Evolutionary conservation across 805 yeast species (phyloP).

Genomic region (Metschnikowia corniflorae): DNA sequence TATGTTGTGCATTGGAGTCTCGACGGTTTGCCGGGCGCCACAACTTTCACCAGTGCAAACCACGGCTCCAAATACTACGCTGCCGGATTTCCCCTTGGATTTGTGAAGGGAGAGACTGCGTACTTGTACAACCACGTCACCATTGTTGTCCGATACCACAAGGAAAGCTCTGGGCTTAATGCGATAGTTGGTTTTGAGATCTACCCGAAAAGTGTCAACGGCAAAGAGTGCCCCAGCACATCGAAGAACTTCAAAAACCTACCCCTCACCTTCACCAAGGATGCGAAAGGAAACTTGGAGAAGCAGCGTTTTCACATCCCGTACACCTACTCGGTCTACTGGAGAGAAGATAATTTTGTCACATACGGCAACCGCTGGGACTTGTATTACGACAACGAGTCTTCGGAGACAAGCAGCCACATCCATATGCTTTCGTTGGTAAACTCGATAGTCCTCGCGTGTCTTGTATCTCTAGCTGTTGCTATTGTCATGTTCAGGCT

Average conservation of each 20-base stretch:
- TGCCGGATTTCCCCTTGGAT: slow-evolving; percentile 85
- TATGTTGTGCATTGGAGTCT: slow-evolving; percentile 81
- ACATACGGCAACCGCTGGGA: slow-evolving; percentile 73
- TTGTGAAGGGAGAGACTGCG: slow-evolving; percentile 50
- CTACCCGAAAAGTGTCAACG: slow-evolving; percentile 75
- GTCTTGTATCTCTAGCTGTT: slow-evolving; percentile 59
- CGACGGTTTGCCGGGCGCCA: slow-evolving; percentile 85
- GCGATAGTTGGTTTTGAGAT: slow-evolving; percentile 88
- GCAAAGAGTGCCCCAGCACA: slow-evolving; percentile 71
- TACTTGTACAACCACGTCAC: slow-evolving; percentile 77
- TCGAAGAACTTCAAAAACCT: slow-evolving; percentile 56
- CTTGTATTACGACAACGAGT: slow-evolving; percentile 57
- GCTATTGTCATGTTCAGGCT: slow-evolving; percentile 60
- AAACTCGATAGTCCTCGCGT: slow-evolving; percentile 64
- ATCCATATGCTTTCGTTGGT: slow-evolving; percentile 78
- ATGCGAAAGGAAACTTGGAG: slow-evolving; percentile 19
- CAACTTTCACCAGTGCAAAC: slow-evolving; percentile 63
- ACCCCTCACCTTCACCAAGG: slow-evolving; percentile 42
- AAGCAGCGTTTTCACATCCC: slow-evolving; percentile 50
- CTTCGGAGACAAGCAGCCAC: slow-evolving; percentile 38
- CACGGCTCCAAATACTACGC: slow-evolving; percentile 68
- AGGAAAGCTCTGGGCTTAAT: slow-evolving; percentile 34
- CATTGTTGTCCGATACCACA: slow-evolving; percentile 72
- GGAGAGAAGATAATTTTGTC: slow-evolving; percentile 75
- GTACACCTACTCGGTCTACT: slow-evolving; percentile 80